Conservation (phyloP, 768 basidiomycete species). For the Gautieria morchelliformis region DNA sequence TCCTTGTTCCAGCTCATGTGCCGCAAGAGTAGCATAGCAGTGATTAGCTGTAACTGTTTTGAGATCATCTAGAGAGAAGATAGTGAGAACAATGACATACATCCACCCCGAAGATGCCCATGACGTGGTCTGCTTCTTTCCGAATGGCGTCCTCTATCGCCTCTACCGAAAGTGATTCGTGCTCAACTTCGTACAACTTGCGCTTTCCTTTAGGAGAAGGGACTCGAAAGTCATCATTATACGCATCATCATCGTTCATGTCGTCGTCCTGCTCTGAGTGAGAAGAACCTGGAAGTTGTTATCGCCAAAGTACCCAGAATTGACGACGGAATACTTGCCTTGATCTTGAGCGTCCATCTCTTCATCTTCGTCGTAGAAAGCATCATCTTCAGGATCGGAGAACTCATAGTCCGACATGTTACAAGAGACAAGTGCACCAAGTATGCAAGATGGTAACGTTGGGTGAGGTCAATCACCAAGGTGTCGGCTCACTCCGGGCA, state of each 20-base stretch:
- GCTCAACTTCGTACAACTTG: constrained; percentile 82
- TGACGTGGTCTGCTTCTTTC: constrained; percentile 75
- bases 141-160: constrained; percentile 74
- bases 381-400: constrained; percentile 7
- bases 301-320: not conserved
- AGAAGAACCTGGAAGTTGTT: constrained; percentile 16
- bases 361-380: constrained; percentile 11
- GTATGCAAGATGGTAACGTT: not conserved
- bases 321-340: not conserved
- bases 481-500: not conserved
- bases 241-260: constrained; percentile 38
- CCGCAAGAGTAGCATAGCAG: constrained; percentile 71
- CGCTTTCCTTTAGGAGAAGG: constrained; percentile 37
- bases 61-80: constrained; percentile 3
- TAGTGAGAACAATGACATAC: constrained; percentile 40
- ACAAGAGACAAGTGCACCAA: not conserved
- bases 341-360: constrained; percentile 12
- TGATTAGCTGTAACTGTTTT: constrained; percentile 38
- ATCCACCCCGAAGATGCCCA: constrained; percentile 80
- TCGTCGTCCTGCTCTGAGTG: constrained; percentile 51
- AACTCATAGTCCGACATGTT: constrained; percentile 12
- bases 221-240: constrained; percentile 55
- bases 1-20: constrained; percentile 94
- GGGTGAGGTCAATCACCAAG: not conserved
- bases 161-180: constrained; percentile 58